Conservation (phyloP, 768 basidiomycete genomes). For the Rhodotorula paludigena region DNA sequence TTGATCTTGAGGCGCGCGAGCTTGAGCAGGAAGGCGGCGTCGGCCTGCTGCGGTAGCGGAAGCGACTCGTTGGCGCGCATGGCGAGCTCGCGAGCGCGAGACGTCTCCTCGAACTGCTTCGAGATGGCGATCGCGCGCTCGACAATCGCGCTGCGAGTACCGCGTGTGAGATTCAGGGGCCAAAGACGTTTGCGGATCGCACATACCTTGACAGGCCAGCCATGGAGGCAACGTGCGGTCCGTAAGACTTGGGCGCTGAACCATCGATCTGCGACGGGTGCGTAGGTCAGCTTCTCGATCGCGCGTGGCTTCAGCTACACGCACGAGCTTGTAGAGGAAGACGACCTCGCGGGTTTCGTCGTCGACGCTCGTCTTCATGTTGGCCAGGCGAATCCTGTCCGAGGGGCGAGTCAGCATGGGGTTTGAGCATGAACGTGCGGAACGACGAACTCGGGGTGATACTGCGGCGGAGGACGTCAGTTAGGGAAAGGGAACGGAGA, state of each 20-base stretch:
- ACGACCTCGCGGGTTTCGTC: conserved; percentile 81
- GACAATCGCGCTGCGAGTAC: conserved; percentile 58
- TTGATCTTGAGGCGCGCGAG: conserved; percentile 51
- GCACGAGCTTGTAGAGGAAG: conserved; percentile 88
- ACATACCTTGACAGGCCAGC: conserved; percentile 66
- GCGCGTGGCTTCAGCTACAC: no score
- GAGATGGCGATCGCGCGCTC: conserved; percentile 83
- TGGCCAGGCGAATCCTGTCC: conserved; percentile 91
- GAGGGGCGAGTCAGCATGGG: conserved; percentile 49
- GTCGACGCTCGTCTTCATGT: conserved; percentile 91
- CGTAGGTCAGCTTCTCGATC: conserved; percentile 38
- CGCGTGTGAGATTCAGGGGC: not conserved
- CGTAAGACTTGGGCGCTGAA: conserved; percentile 81
- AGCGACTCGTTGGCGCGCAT: conserved; percentile 57
- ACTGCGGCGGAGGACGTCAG: conserved; percentile 3
- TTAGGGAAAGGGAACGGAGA: no score
- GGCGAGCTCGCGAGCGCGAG: conserved; percentile 56
- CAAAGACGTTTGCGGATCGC: not conserved
- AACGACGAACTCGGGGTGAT: conserved; percentile 37
- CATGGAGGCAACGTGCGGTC: conserved; percentile 88
- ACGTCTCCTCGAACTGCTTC: conserved; percentile 76
- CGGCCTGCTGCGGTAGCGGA: conserved; percentile 77
- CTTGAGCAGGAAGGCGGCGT: conserved; percentile 62
- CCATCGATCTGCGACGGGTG: conserved; percentile 54
- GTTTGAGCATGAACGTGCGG: not conserved